These are phyloP conservation scores for Naganishia onofrii DNA, from an alignment of 768 basidiomycete species.

Conservation along the genomic window DNA sequence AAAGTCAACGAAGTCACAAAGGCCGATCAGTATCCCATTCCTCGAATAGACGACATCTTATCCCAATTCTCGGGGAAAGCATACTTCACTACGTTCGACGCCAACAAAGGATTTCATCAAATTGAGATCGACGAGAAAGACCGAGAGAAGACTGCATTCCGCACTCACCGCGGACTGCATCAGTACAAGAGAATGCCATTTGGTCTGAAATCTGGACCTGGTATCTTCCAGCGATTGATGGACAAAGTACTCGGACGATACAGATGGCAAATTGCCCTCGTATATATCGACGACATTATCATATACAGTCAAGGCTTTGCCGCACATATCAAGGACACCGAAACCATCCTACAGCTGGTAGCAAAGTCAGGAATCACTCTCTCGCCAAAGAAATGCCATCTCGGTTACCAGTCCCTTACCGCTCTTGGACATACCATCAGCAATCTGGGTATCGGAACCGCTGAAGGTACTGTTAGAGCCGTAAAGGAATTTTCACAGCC, in stretches of 20 bases:
- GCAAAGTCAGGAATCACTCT: slow-evolving; percentile 28
- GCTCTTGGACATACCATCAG: slow-evolving; percentile 24
- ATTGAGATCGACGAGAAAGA: slow-evolving; percentile 18
- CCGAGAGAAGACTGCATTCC: slow-evolving; percentile 24
- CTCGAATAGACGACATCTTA: too few relatives aligned
- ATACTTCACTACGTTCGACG: slow-evolving; percentile 8
- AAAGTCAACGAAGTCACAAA: too few relatives aligned
- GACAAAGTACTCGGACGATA: slow-evolving; percentile 21
- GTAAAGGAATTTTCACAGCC: slow-evolving; percentile 18
- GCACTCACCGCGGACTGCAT: slow-evolving; percentile 21
- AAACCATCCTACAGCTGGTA: slow-evolving; percentile 14
- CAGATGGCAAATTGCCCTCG: slow-evolving; percentile 23
- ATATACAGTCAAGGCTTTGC: slow-evolving; percentile 24
- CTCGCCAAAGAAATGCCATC: slow-evolving; percentile 18
- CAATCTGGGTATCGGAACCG: slow-evolving; percentile 26
- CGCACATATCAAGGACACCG: slow-evolving; percentile 43
- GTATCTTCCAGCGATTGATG: slow-evolving; percentile 25
- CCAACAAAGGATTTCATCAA: slow-evolving; percentile 27
- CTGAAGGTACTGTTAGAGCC: slow-evolving; percentile 1
- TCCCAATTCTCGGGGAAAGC: not conserved
- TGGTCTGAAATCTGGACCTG: slow-evolving; percentile 22
- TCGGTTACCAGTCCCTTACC: slow-evolving; percentile 26
- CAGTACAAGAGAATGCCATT: slow-evolving; percentile 9
- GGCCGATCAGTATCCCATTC: too few relatives aligned
- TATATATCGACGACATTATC: slow-evolving; percentile 29